Base-by-base conservation (phyloP, 345 rosid species). In the Eucalyptus caleyi region DNA sequence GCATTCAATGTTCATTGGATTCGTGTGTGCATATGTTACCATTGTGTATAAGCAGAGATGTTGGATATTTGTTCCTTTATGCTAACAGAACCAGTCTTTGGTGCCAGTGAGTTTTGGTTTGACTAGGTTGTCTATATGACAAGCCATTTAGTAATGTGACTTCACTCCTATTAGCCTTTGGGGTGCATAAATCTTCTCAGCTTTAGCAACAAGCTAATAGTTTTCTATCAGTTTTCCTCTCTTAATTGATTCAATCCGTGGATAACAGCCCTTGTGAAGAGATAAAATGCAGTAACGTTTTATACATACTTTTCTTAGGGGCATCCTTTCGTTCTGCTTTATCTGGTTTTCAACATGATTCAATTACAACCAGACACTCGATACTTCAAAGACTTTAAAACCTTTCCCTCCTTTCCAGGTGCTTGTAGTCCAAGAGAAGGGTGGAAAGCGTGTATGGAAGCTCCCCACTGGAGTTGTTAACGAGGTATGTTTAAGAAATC, bases 401-500 rank as follows among this genome's bases (percentile, higher is more conserved):
- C 16, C 47, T 62, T 77, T 32, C 34, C 8, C 62, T 54, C 16
- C 49, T 86, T 44, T 59, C 30, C 87, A 96, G 98, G 93, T 97
- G 72, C 97, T 97, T 27, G 99, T 97, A 54, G 99, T 97, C 80
- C 96, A 95, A 90, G 99, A 97, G 89, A 95, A 89, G 9, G 82
- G 34, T 56, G 99, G 99, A 34, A 88, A 53, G 47, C 96, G 93
- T 44, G 91, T 95, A 4, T 96, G 99, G 98, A 97, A 97, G 89
- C 90, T 96, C 51, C 99, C 98, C 11, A 96, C 99, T 0, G 99
- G 99, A n/a, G 95, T 91, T 45, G 94, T 93, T 67, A 81, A 96
- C 50, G 95, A 94, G 96, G 99, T 86, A 49, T 40, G 21, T 72
- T 23, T 6, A 50, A 86, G 69, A 30, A 23, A 18, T 13, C 13